Evolutionary conservation across 352 stramenopile genomes (phyloP), one percentile per base, ranked within the genome.

Genomic region (Phytophthora multivora): DNA sequence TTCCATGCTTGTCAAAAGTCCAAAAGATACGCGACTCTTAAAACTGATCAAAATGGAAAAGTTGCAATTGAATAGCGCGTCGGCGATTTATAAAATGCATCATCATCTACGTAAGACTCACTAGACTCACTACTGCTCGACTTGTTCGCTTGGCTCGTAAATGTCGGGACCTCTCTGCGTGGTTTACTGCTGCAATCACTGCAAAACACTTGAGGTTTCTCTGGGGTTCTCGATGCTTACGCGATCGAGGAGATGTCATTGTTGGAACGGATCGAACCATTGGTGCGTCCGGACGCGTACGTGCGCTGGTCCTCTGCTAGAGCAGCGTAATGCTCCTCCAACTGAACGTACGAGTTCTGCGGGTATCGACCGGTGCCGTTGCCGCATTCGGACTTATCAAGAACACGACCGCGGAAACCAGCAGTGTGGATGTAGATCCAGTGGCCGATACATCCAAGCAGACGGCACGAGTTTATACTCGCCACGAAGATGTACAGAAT

Each of bases 251-350:
- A 62, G 42, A 73, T 41, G 23, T 73, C 63, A 33, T 75, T 68
- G 51, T 59, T 63, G 52, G 38, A 59, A 52, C 57, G 69, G 2
- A 61, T 26, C 26, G 73, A 82, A 15, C 52, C 48, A 52, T 77
- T 87, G 41, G 63, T 69, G 28, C 60, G 71, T 43, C 70, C 66
- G 0, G 80, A 86, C 10, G 80, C 59, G 41, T 78, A 89, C 0
- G 58, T 60, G 40, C 66, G 80, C 53, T 89, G 79, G 41, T 92
- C 83, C 47, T 92, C 83, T 36, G 75, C 75, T 28, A 92, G 71
- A 15, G 67, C 70, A 3, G 79, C 80, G 64, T 92, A 92, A 69
- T 92, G 83, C 39, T 90, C 80, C 38, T 92, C 80, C 5, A 92
- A 63, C 51, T 83, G 79, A 12, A 80, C 64, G 55, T 88, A 86